A percentile compares a stretch with the other conserved stretches of the same genome.
Evolutionary conservation across 345 rosid genomes (phyloP).

Genomic region (Aquilaria yunnanensis): DNA sequence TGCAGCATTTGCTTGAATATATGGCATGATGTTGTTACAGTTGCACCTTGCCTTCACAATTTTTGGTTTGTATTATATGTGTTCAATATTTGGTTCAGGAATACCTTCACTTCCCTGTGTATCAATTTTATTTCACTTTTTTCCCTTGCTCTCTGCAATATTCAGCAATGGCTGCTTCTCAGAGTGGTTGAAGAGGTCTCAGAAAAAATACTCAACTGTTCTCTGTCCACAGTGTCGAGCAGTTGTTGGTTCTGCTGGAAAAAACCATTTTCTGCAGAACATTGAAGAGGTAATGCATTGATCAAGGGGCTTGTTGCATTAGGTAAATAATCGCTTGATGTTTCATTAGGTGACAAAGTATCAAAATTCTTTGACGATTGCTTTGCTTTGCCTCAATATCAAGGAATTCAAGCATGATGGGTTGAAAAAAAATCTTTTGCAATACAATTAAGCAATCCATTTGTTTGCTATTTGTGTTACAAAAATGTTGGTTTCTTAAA

Average conservation of each 20-base stretch:
- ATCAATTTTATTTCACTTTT: conserved; percentile 16
- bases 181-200: conserved; percentile 85
- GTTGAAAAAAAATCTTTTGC: too few species aligned
- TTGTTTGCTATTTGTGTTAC: too few species aligned
- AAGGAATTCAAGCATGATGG: too few species aligned
- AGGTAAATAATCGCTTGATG: too few species aligned
- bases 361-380: too few species aligned
- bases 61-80: conserved; percentile 53
- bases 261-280: conserved; percentile 69
- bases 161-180: conserved; percentile 96
- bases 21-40: conserved; percentile 93
- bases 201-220: conserved; percentile 53
- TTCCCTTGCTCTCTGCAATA: conserved; percentile 10
- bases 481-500: too few species aligned
- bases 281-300: conserved; percentile 61
- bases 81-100: conserved; percentile 3
- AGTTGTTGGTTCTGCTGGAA: conserved; percentile 72
- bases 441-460: too few species aligned
- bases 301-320: not conserved
- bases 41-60: conserved; percentile 94
- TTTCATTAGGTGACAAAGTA: too few species aligned
- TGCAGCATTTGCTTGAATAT: conserved; percentile 91
- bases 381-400: too few species aligned
- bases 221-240: conserved; percentile 95
- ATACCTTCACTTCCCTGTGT: conserved; percentile 2